A percentile compares a stretch with the other conserved stretches of the same genome.
Conservation (phyloP, 2,329 filamentous ascomycete genomes). For the Cladosporium halotolerans region DNA sequence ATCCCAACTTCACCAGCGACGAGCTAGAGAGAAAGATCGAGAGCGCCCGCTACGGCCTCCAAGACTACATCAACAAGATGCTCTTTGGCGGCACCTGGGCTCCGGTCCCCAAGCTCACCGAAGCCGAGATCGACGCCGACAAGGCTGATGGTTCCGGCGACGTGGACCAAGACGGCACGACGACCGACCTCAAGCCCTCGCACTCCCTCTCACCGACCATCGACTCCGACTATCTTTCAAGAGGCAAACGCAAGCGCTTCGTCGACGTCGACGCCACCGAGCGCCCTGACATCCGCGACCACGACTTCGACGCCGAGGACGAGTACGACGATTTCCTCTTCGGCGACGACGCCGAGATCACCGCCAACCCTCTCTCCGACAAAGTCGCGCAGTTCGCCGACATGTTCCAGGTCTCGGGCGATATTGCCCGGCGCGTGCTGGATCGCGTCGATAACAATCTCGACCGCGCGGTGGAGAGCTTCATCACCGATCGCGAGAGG, state of each 20-base stretch:
- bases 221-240: not conserved
- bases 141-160: not conserved
- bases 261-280: too few species aligned
- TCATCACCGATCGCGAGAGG: too few species aligned
- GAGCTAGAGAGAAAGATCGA: constrained; percentile 14
- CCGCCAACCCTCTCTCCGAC: not conserved
- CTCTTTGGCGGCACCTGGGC: not conserved
- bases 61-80: constrained; percentile 11
- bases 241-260: too few species aligned
- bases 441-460: too few species aligned
- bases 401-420: not conserved
- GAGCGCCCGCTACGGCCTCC: constrained; percentile 12
- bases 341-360: not conserved
- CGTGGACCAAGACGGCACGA: not conserved
- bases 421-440: not conserved
- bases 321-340: not conserved
- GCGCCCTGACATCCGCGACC: not conserved
- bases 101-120: not conserved
- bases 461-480: too few species aligned
- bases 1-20: constrained; percentile 6
- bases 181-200: constrained; percentile 24
- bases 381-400: not conserved
- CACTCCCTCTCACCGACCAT: constrained; percentile 18
- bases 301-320: not conserved
- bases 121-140: not conserved